phyloP scores from a whole-genome alignment of 2,329 filamentous ascomycete species.

The Paradendryphiella salina region DNA sequence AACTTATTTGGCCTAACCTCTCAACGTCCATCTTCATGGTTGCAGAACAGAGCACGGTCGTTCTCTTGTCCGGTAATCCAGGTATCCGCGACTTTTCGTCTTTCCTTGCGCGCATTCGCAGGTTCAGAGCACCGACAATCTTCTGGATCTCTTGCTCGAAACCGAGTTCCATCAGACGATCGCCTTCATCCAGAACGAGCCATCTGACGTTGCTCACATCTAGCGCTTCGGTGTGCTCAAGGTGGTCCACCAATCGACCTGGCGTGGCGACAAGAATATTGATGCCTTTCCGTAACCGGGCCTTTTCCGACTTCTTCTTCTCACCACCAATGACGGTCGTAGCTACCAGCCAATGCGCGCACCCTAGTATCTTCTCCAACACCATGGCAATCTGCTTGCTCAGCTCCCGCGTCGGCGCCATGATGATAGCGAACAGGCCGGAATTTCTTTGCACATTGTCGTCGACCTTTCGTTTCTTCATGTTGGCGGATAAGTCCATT shows the following conservation, averaged over 20 bases:
- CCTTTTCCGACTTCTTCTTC: constrained; percentile 83
- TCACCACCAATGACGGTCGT: constrained; percentile 78
- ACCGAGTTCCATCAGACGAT: constrained; percentile 96
- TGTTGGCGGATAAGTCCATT: constrained; percentile 67
- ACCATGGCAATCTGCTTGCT: constrained; percentile 92
- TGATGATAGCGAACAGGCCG: constrained; percentile 88
- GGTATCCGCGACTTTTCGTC: constrained; percentile 64
- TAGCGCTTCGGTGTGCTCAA: constrained; percentile 87
- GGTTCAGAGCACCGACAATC: constrained; percentile 78
- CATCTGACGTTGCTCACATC: constrained; percentile 88
- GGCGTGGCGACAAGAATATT: constrained; percentile 97
- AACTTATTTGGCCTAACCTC: constrained; percentile 87
- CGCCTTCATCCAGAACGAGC: constrained; percentile 93
- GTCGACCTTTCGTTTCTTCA: constrained; percentile 48
- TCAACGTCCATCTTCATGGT: constrained; percentile 99
- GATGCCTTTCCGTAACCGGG: constrained; percentile 87
- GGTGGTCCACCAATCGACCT: constrained; percentile 84
- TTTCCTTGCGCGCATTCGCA: constrained; percentile 62
- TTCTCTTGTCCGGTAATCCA: constrained; percentile 72
- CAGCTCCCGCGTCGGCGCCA: constrained; percentile 90
- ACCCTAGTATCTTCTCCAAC: constrained; percentile 81
- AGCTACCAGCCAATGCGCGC: constrained; percentile 90
- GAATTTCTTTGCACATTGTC: constrained; percentile 74
- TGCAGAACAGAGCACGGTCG: constrained; percentile 90
- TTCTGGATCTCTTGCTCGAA: constrained; percentile 93